Conservation (phyloP, 2,329 filamentous ascomycete species). For the Cladosporium sp. region DNA sequence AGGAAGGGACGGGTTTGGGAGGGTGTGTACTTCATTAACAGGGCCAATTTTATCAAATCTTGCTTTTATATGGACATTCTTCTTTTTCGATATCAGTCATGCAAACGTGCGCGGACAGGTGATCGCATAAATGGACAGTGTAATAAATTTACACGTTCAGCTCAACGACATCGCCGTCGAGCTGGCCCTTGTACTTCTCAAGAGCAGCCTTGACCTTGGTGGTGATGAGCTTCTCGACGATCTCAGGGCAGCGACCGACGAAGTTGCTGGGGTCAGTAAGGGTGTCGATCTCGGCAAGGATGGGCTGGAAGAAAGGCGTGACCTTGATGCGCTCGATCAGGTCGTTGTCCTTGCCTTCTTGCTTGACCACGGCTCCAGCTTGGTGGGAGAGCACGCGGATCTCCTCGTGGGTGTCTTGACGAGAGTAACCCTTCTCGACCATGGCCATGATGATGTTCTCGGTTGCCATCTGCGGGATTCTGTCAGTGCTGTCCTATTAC, state of each 20-base stretch:
- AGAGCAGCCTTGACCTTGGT: conserved; percentile 40
- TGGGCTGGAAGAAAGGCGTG: conserved; percentile 68
- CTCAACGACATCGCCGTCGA: conserved; percentile 29
- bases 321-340: conserved; percentile 74
- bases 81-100: not conserved
- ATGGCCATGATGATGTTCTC: conserved; percentile 76
- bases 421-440: conserved; percentile 66
- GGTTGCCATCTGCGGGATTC: conserved; percentile 31
- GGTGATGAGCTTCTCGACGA: conserved; percentile 41
- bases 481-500: not conserved
- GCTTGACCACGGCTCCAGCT: conserved; percentile 69
- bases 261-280: conserved; percentile 41
- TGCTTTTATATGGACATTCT: conserved; percentile 3
- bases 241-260: conserved; percentile 41
- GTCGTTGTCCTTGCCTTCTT: conserved; percentile 74
- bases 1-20: not conserved
- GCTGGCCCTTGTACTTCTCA: conserved; percentile 34
- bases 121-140: not conserved
- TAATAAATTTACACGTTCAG: conserved; percentile 29
- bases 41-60: conserved; percentile 7
- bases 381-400: conserved; percentile 79
- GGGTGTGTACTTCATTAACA: not conserved
- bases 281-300: conserved; percentile 37
- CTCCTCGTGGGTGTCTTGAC: conserved; percentile 84
- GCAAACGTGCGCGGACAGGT: conserved; percentile 6